Evolutionary conservation across 2,329 filamentous ascomycete genomes (phyloP).

Genomic region (Colletotrichum phormii): DNA sequence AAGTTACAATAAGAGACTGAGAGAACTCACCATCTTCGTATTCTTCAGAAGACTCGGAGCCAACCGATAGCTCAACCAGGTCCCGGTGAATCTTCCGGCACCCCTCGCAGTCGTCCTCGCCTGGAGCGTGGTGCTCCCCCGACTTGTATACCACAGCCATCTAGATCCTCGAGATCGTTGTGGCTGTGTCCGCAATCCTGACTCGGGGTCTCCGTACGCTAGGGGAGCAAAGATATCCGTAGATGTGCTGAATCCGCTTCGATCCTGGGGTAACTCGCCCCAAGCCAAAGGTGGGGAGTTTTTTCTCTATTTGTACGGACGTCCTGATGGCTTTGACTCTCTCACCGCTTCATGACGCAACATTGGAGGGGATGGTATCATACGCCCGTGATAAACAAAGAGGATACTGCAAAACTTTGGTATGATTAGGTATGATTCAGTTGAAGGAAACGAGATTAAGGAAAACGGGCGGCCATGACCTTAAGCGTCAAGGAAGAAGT

Average conservation of each 20-base stretch:
- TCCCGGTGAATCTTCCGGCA: constrained; percentile 35
- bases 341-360: constrained; percentile 38
- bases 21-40: constrained; percentile 30
- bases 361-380: constrained; percentile 37
- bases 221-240: not conserved
- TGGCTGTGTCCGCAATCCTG: not conserved
- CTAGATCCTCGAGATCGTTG: not conserved
- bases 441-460: constrained; percentile 21
- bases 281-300: not conserved
- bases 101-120: constrained; percentile 26
- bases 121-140: constrained; percentile 7
- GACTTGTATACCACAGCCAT: constrained; percentile 19
- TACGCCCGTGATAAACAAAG: not conserved
- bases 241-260: not conserved
- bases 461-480: not conserved
- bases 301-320: constrained; percentile 26
- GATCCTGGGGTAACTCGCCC: not conserved
- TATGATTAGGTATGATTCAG: constrained; percentile 19
- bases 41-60: constrained; percentile 24
- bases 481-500: constrained; percentile 4
- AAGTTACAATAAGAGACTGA: not conserved
- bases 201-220: not conserved
- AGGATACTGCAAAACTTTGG: not conserved
- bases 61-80: constrained; percentile 19
- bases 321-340: constrained; percentile 21